Base-by-base conservation (phyloP, 371 early-diverging fungal species). In the Homolaphlyctis polyrhiza region DNA sequence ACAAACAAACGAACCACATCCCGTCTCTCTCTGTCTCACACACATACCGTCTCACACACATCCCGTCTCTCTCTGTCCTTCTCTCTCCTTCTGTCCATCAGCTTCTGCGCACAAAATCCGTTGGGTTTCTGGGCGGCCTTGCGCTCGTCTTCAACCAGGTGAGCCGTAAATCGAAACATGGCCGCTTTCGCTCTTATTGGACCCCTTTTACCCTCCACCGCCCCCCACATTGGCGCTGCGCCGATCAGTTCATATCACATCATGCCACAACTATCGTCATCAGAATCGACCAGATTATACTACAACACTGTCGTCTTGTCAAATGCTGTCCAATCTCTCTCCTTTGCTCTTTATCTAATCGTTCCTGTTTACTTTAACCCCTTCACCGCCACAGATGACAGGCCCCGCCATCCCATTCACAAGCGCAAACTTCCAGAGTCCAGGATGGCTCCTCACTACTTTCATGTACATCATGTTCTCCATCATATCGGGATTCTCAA, bases 101-200 rank as follows among this genome's bases (percentile, higher is more conserved):
- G 67, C 63, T 67, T n/a, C 23, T 62, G 4, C 57, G 51, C 25
- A 54, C 63, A 18, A 67, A 67, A 51, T 57, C 62, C 11, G 49
- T 67, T n/a, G 61, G 60, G 16, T 67, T 67, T 29, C 58, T 74
- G 16, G 76, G 70, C 18, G 76, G 77, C 1, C 51, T 77, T 27
- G 60, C 68, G 45, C 66, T 80, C 4, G 69, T 80, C 11, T 64
- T 77, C 60, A 80, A 80, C 66, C n/a, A n/a, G n/a, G n/a, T n/a
- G n/a, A n/a, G n/a, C n/a, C n/a, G n/a, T n/a, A n/a, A n/a, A n/a
- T n/a, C n/a, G n/a, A n/a, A n/a, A n/a, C n/a, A n/a, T n/a, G n/a
- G n/a, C n/a, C n/a, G n/a, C n/a, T n/a, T n/a, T n/a, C n/a, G n/a
- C n/a, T n/a, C n/a, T n/a, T n/a, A n/a, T n/a, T n/a, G n/a, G n/a